These are phyloP conservation scores for Cryoendolithus antarcticus DNA, from an alignment of 2,329 filamentous ascomycete genomes.

Conservation along the genomic window DNA sequence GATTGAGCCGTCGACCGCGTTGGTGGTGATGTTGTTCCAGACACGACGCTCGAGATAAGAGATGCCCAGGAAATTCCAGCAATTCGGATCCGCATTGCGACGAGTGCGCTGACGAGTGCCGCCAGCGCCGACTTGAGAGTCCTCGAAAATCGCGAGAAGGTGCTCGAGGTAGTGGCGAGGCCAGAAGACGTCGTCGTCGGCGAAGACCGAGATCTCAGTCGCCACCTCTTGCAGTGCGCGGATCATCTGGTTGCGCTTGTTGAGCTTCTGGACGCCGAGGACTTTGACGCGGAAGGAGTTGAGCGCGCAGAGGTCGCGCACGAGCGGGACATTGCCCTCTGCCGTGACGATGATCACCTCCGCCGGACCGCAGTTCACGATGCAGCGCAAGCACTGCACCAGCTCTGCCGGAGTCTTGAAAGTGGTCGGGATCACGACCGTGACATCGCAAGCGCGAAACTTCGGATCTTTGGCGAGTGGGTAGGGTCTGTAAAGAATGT, in stretches of 20 bases:
- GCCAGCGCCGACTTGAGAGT: constrained; percentile 40
- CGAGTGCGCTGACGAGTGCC: constrained; percentile 45
- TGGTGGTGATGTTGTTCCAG: constrained; percentile 46
- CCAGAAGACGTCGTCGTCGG: constrained; percentile 27
- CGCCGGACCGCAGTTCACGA: constrained; percentile 13
- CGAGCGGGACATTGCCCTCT: constrained; percentile 11
- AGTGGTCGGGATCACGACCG: constrained; percentile 24
- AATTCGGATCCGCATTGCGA: constrained; percentile 21
- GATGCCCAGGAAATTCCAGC: constrained; percentile 44
- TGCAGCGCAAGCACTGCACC: constrained; percentile 15
- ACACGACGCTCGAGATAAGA: constrained; percentile 50
- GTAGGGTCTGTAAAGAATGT: constrained; percentile 16
- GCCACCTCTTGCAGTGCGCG: constrained; percentile 17
- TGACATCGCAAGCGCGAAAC: constrained; percentile 17
- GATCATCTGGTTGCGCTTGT: constrained; percentile 25
- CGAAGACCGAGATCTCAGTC: constrained; percentile 20
- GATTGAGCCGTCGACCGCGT: constrained; percentile 45
- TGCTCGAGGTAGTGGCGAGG: constrained; percentile 18
- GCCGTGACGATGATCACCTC: constrained; percentile 20
- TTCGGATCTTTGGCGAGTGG: constrained; percentile 13
- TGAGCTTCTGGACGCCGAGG: constrained; percentile 21
- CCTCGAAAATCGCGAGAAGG: constrained; percentile 29
- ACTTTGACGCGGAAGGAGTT: constrained; percentile 12
- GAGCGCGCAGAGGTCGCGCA: constrained; percentile 7
- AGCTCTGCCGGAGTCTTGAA: constrained; percentile 21